A percentile compares a stretch with the other conserved stretches of the same genome.
Conservation (phyloP, 2,329 filamentous ascomycete genomes). For the Microdochium paspali region DNA sequence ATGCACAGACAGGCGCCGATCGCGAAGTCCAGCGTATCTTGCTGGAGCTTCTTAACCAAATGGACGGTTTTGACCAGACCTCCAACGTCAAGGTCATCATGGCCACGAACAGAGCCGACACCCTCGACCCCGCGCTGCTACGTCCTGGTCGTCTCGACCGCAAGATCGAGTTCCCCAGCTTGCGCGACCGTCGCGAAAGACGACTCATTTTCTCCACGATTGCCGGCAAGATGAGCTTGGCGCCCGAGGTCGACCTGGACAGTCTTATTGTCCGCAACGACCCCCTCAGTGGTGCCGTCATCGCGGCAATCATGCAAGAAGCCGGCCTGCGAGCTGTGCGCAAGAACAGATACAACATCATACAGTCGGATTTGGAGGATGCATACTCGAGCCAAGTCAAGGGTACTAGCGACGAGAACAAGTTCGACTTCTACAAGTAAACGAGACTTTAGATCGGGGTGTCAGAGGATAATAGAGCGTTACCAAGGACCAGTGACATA, state of each 20-base stretch:
- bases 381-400: conserved; percentile 97
- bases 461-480: no score
- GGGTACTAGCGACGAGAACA: conserved; percentile 55
- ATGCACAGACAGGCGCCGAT: conserved; percentile 95
- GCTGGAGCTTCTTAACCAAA: conserved; percentile 95
- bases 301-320: conserved; percentile 99
- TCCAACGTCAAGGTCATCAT: conserved; percentile 99
- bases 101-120: conserved; percentile 98
- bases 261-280: conserved; percentile 95
- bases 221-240: conserved; percentile 91
- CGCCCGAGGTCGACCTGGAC: conserved; percentile 92
- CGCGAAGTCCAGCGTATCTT: conserved; percentile 98
- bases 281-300: conserved; percentile 87
- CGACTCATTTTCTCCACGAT: conserved; percentile 98
- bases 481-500: no score
- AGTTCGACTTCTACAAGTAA: conserved; percentile 91
- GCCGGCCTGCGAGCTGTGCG: conserved; percentile 86
- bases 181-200: conserved; percentile 88
- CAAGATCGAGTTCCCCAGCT: conserved; percentile 97
- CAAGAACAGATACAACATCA: conserved; percentile 99
- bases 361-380: conserved; percentile 92
- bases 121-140: conserved; percentile 86
- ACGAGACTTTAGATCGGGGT: not conserved
- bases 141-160: conserved; percentile 91
- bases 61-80: conserved; percentile 99